phyloP scores from a whole-genome alignment of 345 rosid genomes.

The Trapa incisa region DNA sequence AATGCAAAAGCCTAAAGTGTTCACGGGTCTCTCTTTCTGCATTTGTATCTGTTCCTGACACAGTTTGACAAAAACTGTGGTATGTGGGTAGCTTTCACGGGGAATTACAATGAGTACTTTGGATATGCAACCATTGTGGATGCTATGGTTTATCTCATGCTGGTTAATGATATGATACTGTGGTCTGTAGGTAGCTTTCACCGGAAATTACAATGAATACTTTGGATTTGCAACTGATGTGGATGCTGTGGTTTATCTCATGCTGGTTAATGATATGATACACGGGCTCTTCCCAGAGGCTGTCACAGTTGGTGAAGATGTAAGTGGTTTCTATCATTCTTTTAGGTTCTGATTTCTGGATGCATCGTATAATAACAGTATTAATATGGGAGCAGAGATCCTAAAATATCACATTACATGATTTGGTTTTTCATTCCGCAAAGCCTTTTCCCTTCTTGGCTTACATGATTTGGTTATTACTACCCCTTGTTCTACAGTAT shows the following conservation, averaged over 20 bases:
- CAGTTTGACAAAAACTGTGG: neutral
- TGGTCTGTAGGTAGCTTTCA: slow-evolving; percentile 50
- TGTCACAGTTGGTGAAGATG: slow-evolving; percentile 88
- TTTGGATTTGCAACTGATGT: slow-evolving; percentile 87
- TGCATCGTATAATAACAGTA: neutral
- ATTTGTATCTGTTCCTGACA: neutral
- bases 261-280: slow-evolving; percentile 91
- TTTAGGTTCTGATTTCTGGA: neutral
- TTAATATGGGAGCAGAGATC: neutral
- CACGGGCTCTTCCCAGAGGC: slow-evolving; percentile 93
- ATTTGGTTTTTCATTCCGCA: neutral
- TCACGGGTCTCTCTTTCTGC: neutral
- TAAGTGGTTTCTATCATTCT: slow-evolving; percentile 22
- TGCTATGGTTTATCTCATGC: slow-evolving; percentile 84
- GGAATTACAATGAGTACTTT: slow-evolving; percentile 82
- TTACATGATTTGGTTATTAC: neutral
- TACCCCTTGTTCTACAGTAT: neutral
- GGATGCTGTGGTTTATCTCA: slow-evolving; percentile 79
- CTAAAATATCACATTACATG: neutral
- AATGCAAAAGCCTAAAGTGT: neutral
- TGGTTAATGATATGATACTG: slow-evolving; percentile 81
- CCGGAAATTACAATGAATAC: slow-evolving; percentile 85
- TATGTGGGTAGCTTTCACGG: slow-evolving; percentile 66
- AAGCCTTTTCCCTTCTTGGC: neutral
- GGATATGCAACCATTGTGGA: slow-evolving; percentile 85